Conservation (phyloP, 495 filamentous ascomycete genomes). For the Lasiosphaeria hispida region DNA sequence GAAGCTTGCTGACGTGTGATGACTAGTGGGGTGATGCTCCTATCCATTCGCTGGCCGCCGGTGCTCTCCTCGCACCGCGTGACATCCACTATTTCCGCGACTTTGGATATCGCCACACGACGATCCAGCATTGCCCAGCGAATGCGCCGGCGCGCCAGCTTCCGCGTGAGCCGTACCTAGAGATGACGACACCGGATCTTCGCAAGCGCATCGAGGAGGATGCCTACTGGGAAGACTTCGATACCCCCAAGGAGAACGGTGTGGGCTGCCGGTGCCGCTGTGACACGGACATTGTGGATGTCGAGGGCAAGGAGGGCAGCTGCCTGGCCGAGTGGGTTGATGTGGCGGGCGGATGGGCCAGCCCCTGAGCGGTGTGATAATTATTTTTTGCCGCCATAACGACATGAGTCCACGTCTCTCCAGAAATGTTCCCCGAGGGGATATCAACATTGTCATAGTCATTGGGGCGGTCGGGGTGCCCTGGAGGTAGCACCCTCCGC, state of each 20-base stretch:
- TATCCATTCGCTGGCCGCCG: slow-evolving; percentile 95
- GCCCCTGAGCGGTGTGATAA: slow-evolving; percentile 34
- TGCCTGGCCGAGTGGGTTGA: slow-evolving; percentile 97
- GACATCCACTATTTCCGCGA: slow-evolving; percentile 99
- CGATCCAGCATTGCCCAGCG: slow-evolving; percentile 96
- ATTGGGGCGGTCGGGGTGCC: background rate
- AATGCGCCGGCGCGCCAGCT: slow-evolving; percentile 92
- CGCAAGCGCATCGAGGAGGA: slow-evolving; percentile 91
- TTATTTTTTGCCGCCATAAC: background rate
- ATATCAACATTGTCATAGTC: slow-evolving; percentile 2
- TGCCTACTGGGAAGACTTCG: slow-evolving; percentile 89
- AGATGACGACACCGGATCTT: slow-evolving; percentile 79
- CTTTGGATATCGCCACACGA: slow-evolving; percentile 97
- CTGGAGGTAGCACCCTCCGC: background rate
- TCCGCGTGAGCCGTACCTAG: slow-evolving; percentile 75
- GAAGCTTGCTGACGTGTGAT: slow-evolving; percentile 19
- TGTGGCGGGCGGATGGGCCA: slow-evolving; percentile 91
- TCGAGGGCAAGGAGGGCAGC: slow-evolving; percentile 94
- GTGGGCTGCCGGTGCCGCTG: slow-evolving; percentile 96
- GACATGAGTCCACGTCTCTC: slow-evolving; percentile 10
- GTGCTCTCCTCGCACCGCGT: slow-evolving; percentile 72
- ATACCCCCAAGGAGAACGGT: slow-evolving; percentile 88
- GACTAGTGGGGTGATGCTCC: slow-evolving; percentile 94
- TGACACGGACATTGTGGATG: slow-evolving; percentile 97
- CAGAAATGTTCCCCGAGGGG: background rate